Conservation (phyloP, 2,329 filamentous ascomycete species). For the Pseudocercospora vitis region DNA sequence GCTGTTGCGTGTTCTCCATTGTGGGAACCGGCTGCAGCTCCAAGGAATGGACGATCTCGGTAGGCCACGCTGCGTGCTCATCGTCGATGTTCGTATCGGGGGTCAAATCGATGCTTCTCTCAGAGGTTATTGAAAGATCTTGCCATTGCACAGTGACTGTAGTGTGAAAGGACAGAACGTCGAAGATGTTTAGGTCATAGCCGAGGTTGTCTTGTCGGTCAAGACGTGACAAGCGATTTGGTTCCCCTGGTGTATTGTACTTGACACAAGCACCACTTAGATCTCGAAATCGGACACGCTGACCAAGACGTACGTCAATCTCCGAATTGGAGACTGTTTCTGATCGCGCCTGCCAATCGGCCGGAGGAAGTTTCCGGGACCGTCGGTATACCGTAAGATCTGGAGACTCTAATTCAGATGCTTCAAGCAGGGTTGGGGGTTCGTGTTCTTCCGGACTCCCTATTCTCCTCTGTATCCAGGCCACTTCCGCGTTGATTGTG, state of each 20-base stretch:
- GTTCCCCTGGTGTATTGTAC: constrained; percentile 45
- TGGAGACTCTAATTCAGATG: constrained; percentile 45
- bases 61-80: constrained; percentile 58
- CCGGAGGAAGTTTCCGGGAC: constrained; percentile 24
- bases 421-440: constrained; percentile 33
- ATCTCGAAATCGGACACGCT: constrained; percentile 57
- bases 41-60: constrained; percentile 47
- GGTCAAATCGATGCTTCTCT: constrained; percentile 48
- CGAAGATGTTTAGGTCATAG: constrained; percentile 60
- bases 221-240: constrained; percentile 48
- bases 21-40: constrained; percentile 23
- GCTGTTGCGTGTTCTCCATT: constrained; percentile 32
- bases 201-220: constrained; percentile 51
- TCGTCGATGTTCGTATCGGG: constrained; percentile 55
- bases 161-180: constrained; percentile 51
- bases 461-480: constrained; percentile 53
- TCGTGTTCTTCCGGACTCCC: constrained; percentile 27
- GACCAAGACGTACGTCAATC: constrained; percentile 33
- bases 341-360: background rate
- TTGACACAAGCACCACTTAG: constrained; percentile 52
- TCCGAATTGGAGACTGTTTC: constrained; percentile 37
- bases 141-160: constrained; percentile 60
- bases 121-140: constrained; percentile 53
- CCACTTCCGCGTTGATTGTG: constrained; percentile 48
- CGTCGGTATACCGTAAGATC: constrained; percentile 48